phyloP scores from a whole-genome alignment of 2,329 filamentous ascomycete genomes.

The Celoporthe dispersa region DNA sequence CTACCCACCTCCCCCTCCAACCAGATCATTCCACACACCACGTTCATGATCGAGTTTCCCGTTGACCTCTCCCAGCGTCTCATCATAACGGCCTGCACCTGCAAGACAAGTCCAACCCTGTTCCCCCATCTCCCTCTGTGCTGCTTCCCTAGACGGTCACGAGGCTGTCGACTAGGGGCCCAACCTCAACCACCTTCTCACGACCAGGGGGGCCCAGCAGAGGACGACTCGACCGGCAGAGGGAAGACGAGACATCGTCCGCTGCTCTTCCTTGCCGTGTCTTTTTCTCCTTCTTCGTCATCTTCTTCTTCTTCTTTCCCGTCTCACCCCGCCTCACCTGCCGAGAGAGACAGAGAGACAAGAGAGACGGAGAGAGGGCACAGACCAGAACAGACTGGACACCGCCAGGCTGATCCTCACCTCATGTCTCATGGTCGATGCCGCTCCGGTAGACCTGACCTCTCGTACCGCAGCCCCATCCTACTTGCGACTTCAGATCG shows the following conservation, averaged over 20 bases:
- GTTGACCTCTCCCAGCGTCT: background rate
- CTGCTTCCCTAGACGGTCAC: background rate
- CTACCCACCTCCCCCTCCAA: conserved; percentile 3
- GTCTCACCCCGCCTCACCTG: background rate
- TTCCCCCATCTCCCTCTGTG: background rate
- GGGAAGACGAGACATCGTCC: background rate
- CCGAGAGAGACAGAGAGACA: background rate
- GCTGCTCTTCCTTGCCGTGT: background rate
- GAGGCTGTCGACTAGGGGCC: conserved; percentile 1
- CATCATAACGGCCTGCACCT: background rate
- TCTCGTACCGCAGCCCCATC: conserved; percentile 15
- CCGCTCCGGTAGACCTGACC: conserved; percentile 25
- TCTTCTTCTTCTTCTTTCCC: background rate
- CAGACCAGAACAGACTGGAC: conserved; percentile 1
- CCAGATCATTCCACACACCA: conserved; percentile 11
- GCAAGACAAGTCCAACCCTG: conserved; percentile 1
- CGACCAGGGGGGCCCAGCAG: background rate
- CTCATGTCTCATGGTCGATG: conserved; percentile 21
- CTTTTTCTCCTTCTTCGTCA: no score
- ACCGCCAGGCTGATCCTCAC: conserved; percentile 18
- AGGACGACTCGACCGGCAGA: background rate
- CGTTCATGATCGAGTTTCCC: background rate
- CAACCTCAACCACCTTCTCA: background rate
- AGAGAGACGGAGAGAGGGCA: background rate
- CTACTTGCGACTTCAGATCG: conserved; percentile 21